Percentiles rank a stretch among this genome's conserved stretches.
phyloP scores from a whole-genome alignment of 2,329 filamentous ascomycete species.

The Nakataea oryzae region DNA sequence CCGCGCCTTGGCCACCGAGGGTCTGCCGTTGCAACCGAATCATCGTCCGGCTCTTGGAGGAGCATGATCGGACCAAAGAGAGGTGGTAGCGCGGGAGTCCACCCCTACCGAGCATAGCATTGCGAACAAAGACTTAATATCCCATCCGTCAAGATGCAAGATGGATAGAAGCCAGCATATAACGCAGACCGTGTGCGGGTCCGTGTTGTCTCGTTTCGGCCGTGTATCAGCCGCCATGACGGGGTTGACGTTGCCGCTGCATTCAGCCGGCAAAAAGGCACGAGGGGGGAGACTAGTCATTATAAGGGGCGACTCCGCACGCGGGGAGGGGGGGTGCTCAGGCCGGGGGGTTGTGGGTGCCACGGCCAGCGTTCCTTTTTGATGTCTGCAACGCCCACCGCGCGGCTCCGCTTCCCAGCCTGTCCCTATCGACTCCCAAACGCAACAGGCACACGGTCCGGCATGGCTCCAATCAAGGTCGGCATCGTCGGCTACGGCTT shows the following conservation, averaged over 20 bases:
- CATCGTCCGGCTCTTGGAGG: background rate
- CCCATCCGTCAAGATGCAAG: too few relatives aligned
- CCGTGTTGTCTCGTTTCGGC: background rate
- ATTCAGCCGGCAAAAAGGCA: too few relatives aligned
- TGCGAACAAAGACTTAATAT: background rate
- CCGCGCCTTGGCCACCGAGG: background rate
- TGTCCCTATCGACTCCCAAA: too few relatives aligned
- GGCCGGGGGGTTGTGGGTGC: too few relatives aligned
- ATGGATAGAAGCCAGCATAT: background rate
- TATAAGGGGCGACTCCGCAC: background rate
- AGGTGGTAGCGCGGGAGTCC: too few relatives aligned
- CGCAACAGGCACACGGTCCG: background rate
- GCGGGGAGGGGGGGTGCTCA: too few relatives aligned
- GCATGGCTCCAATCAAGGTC: slow-evolving; percentile 25
- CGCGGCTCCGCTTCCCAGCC: too few relatives aligned
- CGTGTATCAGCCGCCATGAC: background rate
- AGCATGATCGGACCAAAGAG: background rate
- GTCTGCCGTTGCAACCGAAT: background rate
- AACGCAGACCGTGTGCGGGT: background rate
- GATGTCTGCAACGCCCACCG: background rate
- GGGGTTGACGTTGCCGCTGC: too few relatives aligned
- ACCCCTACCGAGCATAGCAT: too few relatives aligned
- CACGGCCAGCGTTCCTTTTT: too few relatives aligned
- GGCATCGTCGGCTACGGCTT: slow-evolving; percentile 40
- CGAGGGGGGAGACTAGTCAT: background rate